phyloP scores from a whole-genome alignment of 768 basidiomycete species.

The Termitomyces sp. region DNA sequence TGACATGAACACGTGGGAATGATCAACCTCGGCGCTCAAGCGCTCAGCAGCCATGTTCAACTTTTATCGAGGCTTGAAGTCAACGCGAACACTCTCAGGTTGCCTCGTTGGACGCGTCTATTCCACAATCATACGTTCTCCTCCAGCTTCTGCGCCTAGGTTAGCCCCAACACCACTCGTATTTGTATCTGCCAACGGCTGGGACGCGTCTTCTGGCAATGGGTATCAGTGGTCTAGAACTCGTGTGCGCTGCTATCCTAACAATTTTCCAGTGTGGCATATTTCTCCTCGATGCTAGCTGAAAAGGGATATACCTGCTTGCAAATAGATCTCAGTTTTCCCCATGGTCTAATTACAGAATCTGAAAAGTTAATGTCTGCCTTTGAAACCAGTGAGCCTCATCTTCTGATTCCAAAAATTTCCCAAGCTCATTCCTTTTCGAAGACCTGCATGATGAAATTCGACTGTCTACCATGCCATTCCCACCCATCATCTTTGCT shows the following conservation, averaged over 20 bases:
- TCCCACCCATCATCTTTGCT: constrained; percentile 57
- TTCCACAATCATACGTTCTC: constrained; percentile 33
- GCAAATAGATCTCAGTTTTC: constrained; percentile 35
- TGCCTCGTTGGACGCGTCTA: constrained; percentile 15
- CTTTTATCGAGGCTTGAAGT: background rate
- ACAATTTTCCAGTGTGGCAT: constrained; percentile 26
- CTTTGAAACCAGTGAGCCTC: constrained; percentile 36
- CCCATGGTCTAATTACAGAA: constrained; percentile 14
- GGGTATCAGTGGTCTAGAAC: constrained; percentile 24
- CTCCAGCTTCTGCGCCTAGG: constrained; percentile 38
- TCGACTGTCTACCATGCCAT: constrained; percentile 40
- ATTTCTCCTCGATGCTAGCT: constrained; percentile 36
- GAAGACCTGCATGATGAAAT: constrained; percentile 42
- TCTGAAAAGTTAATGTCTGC: constrained; percentile 32
- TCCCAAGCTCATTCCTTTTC: background rate
- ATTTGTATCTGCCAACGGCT: constrained; percentile 45
- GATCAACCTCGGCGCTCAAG: background rate
- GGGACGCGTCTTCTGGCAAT: constrained; percentile 36
- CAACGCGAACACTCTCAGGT: background rate
- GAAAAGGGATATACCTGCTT: constrained; percentile 48
- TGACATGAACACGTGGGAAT: constrained; percentile 8
- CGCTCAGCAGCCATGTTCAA: background rate
- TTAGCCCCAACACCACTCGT: constrained; percentile 51
- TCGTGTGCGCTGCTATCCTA: background rate
- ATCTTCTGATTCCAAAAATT: background rate